Evolutionary conservation across 2,329 filamentous ascomycete species (phyloP).

Genomic region (Keithomyces neogunnii): DNA sequence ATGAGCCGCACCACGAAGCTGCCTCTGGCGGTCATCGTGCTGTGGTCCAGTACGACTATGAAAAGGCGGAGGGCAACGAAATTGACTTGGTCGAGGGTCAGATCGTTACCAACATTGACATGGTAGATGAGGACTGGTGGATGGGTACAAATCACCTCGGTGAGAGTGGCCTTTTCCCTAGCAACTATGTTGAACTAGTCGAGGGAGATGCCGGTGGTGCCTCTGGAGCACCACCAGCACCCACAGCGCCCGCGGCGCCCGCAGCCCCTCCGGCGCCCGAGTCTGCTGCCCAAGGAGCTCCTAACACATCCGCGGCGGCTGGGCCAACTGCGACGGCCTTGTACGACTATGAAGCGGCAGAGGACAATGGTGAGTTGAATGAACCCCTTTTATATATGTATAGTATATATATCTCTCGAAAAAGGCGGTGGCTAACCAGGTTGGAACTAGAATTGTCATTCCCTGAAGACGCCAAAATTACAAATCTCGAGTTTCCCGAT

Average conservation of each 20-base stretch:
- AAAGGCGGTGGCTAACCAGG: slow-evolving; percentile 8
- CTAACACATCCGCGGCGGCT: slow-evolving; percentile 29
- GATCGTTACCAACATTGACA: slow-evolving; percentile 83
- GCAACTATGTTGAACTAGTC: slow-evolving; percentile 89
- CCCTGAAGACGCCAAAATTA: slow-evolving; percentile 78
- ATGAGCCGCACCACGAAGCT: slow-evolving; percentile 18
- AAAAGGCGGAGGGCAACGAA: slow-evolving; percentile 96
- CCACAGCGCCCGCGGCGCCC: slow-evolving; percentile 12
- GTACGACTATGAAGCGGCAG: slow-evolving; percentile 95
- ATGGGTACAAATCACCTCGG: slow-evolving; percentile 82
- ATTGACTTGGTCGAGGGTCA: slow-evolving; percentile 86
- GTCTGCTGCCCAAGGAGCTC: slow-evolving; percentile 22
- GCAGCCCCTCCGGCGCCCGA: slow-evolving; percentile 26
- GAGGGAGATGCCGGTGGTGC: slow-evolving; percentile 44
- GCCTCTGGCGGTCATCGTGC: slow-evolving; percentile 58
- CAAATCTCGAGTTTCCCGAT: slow-evolving; percentile 84
- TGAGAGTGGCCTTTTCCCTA: slow-evolving; percentile 86
- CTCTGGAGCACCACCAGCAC: slow-evolving; percentile 18
- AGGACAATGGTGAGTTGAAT: slow-evolving; percentile 65
- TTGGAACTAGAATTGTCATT: slow-evolving; percentile 61
- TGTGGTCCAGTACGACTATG: slow-evolving; percentile 86
- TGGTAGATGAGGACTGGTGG: slow-evolving; percentile 99
- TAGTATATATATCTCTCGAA: no score
- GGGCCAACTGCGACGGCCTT: slow-evolving; percentile 71
- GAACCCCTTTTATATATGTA: no score